Conservation (phyloP, 805 yeast genomes). For the Babjeviella inositovora region DNA sequence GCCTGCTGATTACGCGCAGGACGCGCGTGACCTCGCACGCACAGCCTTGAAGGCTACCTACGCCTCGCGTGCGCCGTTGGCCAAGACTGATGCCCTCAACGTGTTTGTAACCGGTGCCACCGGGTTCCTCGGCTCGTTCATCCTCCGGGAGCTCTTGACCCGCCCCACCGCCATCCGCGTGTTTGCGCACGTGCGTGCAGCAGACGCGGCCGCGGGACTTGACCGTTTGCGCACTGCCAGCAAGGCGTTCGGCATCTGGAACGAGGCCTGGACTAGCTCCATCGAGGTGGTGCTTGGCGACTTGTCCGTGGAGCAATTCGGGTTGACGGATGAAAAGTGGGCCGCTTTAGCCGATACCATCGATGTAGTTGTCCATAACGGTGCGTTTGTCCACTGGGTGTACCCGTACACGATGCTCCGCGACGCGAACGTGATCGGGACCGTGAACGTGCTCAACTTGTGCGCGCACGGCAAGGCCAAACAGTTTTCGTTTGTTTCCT, state of each 20-base stretch:
- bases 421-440: slow-evolving; percentile 84
- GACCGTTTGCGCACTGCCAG: slow-evolving; percentile 67
- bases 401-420: slow-evolving; percentile 84
- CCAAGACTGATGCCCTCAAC: slow-evolving; percentile 21
- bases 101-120: slow-evolving; percentile 92
- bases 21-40: slow-evolving; percentile 41
- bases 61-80: slow-evolving; percentile 19
- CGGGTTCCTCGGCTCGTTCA: slow-evolving; percentile 89
- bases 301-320: slow-evolving; percentile 58
- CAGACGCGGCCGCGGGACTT: slow-evolving; percentile 47
- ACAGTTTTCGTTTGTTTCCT: slow-evolving; percentile 79
- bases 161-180: slow-evolving; percentile 41
- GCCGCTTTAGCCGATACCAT: slow-evolving; percentile 31
- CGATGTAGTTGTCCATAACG: slow-evolving; percentile 86
- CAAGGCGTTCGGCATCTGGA: slow-evolving; percentile 71
- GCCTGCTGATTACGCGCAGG: slow-evolving; percentile 42
- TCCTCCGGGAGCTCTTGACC: slow-evolving; percentile 58
- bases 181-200: slow-evolving; percentile 86
- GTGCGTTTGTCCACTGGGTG: slow-evolving; percentile 98
- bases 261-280: slow-evolving; percentile 34
- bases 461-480: slow-evolving; percentile 75
- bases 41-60: slow-evolving; percentile 24
- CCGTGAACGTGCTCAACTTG: slow-evolving; percentile 68
- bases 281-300: slow-evolving; percentile 76
- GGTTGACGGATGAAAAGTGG: slow-evolving; percentile 48